Base-by-base conservation (phyloP, 2,329 filamentous ascomycete genomes). In the Penicillium corylophilum region DNA sequence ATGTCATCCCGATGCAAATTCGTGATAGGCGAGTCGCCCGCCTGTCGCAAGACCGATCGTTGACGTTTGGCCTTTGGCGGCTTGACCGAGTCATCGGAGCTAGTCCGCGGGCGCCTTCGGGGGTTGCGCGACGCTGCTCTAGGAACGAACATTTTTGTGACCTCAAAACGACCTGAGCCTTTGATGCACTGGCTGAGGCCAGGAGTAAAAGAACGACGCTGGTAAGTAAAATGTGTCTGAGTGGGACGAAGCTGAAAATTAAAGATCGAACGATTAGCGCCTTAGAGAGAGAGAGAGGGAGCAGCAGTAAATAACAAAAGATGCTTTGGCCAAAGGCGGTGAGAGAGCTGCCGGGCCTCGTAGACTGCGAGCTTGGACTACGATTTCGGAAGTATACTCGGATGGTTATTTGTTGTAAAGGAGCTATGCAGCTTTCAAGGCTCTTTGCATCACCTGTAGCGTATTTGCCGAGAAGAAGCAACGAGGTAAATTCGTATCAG, bases 11-110 rank as follows among this genome's bases (percentile, higher is more conserved):
- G 53, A n/a, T 62, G 58, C 31, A 56, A 48, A 8, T 54, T 54
- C 28, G 41, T 52, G 40, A 65, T 51, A 53, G 51, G 59, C 40
- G 63, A 57, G 40, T 72, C 66, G n/a, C 64, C 66, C 45, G 70
- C 65, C 56, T 70, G 65, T 9, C 70, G 70, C 35, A 77, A 57
- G 31, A 64, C 66, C n/a, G 75, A 77, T 53, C 75, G 70, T 56
- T 77, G 74, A 57, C 74, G 70, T 63, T 79, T 79, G 12, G 76
- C 70, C 51, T 70, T 72, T 16, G 74, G 76, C 44, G 71, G 69
- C 38, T 75, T 74, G 33, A 73, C 64, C 12, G 72, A 71, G 49
- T 79, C 76, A 54, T 77, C 75, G 31, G 73, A 74, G 56, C 69
- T 68, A 46, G 70, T 70, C 56, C 72, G 67, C 50, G 71, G 72